A percentile compares a stretch with the other conserved stretches of the same genome.
These are phyloP conservation scores for Blumeria graminis DNA, from an alignment of 2,329 filamentous ascomycete genomes.

Conservation along the genomic window DNA sequence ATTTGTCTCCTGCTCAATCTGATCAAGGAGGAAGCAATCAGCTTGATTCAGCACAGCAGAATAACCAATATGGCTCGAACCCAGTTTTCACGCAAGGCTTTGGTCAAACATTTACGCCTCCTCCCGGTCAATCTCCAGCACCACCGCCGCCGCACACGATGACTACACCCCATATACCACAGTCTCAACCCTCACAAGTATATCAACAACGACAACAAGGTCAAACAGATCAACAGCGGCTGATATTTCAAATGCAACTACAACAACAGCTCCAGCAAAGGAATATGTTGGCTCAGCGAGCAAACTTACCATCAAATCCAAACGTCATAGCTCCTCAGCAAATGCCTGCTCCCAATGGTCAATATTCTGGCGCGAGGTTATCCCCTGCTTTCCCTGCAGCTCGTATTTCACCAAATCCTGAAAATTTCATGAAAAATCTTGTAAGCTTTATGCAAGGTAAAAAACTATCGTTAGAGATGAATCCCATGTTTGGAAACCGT, in stretches of 20 bases:
- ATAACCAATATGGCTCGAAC: slow-evolving; percentile 37
- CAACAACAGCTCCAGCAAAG: slow-evolving; percentile 45
- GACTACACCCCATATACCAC: slow-evolving; percentile 18
- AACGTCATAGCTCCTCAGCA: slow-evolving; percentile 17
- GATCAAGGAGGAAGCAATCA: slow-evolving; percentile 35
- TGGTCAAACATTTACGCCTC: slow-evolving; percentile 32
- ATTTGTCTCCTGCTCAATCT: slow-evolving; percentile 53
- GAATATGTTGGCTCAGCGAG: slow-evolving; percentile 16
- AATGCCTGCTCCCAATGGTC: slow-evolving; percentile 31
- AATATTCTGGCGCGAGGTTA: slow-evolving; percentile 28
- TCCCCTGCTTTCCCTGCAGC: slow-evolving; percentile 21
- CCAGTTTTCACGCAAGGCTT: slow-evolving; percentile 31
- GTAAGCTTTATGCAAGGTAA: slow-evolving; percentile 54
- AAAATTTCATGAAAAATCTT: slow-evolving; percentile 54
- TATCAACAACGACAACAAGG: slow-evolving; percentile 7
- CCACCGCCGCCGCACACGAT: slow-evolving; percentile 26
- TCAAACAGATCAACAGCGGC: slow-evolving; percentile 17
- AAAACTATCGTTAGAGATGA: slow-evolving; percentile 47
- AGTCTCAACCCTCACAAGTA: slow-evolving; percentile 9
- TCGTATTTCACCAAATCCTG: slow-evolving; percentile 25
- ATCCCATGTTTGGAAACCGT: slow-evolving; percentile 49
- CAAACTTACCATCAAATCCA: slow-evolving; percentile 20
- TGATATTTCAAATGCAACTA: slow-evolving; percentile 47
- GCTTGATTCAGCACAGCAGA: slow-evolving; percentile 44
- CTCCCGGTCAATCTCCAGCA: slow-evolving; percentile 27